These are phyloP conservation scores for Dentipellis sp. DNA, from an alignment of 768 basidiomycete species.

Conservation along the genomic window DNA sequence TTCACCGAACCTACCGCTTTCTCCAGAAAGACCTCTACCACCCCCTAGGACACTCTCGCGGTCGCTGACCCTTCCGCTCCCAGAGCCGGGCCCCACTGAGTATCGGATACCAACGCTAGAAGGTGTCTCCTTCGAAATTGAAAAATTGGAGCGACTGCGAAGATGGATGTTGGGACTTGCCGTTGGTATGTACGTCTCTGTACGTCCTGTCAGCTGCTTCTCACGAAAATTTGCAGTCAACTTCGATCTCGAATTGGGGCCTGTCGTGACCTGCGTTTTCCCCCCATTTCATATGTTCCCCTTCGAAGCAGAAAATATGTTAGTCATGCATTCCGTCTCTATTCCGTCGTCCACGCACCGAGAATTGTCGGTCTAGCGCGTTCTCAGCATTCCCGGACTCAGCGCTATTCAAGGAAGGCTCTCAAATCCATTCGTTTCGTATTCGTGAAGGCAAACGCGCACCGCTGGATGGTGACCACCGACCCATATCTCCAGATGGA, in stretches of 20 bases:
- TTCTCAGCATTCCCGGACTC: conserved; percentile 94
- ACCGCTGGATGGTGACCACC: conserved; percentile 22
- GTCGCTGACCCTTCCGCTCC: conserved; percentile 37
- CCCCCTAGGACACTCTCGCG: conserved; percentile 25
- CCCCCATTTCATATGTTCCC: conserved; percentile 57
- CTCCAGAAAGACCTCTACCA: conserved; percentile 6
- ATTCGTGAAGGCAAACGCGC: conserved; percentile 37
- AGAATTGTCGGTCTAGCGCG: conserved; percentile 39
- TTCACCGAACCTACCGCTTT: conserved; percentile 15
- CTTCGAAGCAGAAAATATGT: conserved; percentile 80
- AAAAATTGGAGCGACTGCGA: conserved; percentile 39
- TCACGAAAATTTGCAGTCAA: conserved; percentile 42
- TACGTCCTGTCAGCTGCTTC: background rate
- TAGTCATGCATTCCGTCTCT: conserved; percentile 19
- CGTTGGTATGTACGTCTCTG: conserved; percentile 38
- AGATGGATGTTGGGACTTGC: conserved; percentile 63
- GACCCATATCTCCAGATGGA: conserved; percentile 40
- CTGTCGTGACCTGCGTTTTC: conserved; percentile 62
- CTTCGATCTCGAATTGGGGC: conserved; percentile 85
- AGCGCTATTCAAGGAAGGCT: conserved; percentile 74
- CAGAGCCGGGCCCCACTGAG: conserved; percentile 18
- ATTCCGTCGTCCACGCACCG: conserved; percentile 3
- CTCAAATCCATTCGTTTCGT: conserved; percentile 80
- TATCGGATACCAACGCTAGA: conserved; percentile 14
- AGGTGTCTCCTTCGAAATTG: conserved; percentile 37